A percentile compares a stretch with the other conserved stretches of the same genome.
Evolutionary conservation across 352 stramenopile genomes (phyloP).

Genomic region (Globisporangium cystogenes): DNA sequence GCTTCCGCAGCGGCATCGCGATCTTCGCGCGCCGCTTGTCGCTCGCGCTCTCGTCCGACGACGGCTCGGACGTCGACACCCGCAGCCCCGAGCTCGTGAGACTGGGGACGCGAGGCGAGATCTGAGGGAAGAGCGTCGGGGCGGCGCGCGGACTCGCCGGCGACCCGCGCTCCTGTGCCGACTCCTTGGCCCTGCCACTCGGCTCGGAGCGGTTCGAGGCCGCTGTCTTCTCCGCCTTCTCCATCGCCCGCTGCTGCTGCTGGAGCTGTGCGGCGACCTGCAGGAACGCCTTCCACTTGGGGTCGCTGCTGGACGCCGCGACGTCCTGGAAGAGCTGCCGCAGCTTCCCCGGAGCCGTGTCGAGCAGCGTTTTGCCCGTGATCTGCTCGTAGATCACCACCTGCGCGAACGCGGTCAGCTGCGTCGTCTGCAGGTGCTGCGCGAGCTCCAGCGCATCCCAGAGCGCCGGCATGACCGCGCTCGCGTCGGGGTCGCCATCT

Average conservation of each 20-base stretch:
- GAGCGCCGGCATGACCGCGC: conserved; percentile 30
- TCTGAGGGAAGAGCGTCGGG: conserved; percentile 17
- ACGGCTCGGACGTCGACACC: conserved; percentile 1
- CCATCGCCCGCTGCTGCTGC: conserved; percentile 35
- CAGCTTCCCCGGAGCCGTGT: conserved; percentile 35
- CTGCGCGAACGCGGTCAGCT: conserved; percentile 43
- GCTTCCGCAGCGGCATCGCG: conserved; percentile 20
- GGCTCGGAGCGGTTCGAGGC: conserved; percentile 1
- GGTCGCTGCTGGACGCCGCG: conserved; percentile 21
- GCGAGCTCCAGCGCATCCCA: conserved; percentile 62
- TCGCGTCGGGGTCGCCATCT: not conserved
- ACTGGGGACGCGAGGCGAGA: conserved; percentile 18
- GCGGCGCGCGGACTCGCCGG: conserved; percentile 5
- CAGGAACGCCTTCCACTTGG: conserved; percentile 47
- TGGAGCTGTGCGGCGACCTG: conserved; percentile 31
- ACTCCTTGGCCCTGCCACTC: not conserved
- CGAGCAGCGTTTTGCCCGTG: conserved; percentile 47
- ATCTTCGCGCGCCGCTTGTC: conserved; percentile 12
- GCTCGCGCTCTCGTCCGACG: not conserved
- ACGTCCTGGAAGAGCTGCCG: conserved; percentile 33
- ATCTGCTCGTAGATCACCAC: conserved; percentile 57
- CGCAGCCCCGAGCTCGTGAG: conserved; percentile 3
- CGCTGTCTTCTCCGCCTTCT: conserved; percentile 7
- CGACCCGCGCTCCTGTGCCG: not conserved
- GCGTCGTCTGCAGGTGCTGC: conserved; percentile 41